Conservation (phyloP, 2,329 filamentous ascomycete species). For the Curvularia spicifera region DNA sequence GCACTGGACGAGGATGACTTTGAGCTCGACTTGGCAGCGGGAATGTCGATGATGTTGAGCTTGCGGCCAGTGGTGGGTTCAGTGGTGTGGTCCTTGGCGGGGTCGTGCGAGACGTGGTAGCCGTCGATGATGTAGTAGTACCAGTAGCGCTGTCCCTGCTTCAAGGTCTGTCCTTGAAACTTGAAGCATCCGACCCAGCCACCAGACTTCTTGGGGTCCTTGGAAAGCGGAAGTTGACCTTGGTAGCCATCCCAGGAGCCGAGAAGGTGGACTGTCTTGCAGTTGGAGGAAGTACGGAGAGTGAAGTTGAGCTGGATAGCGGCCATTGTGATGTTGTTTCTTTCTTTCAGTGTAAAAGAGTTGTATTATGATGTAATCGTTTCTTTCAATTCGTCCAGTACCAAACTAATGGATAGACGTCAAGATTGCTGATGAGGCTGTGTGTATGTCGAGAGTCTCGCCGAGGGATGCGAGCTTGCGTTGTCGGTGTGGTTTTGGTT, state of each 20-base stretch:
- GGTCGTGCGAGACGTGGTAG: slow-evolving; percentile 97
- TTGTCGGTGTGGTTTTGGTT: slow-evolving; percentile 27
- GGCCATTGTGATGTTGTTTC: slow-evolving; percentile 67
- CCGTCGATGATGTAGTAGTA: slow-evolving; percentile 99
- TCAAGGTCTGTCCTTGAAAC: slow-evolving; percentile 85
- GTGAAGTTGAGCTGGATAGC: slow-evolving; percentile 93
- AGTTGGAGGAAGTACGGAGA: slow-evolving; percentile 92
- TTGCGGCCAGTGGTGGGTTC: slow-evolving; percentile 97
- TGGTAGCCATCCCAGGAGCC: slow-evolving; percentile 98
- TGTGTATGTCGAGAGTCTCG: slow-evolving; percentile 29
- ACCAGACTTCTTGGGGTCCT: slow-evolving; percentile 86
- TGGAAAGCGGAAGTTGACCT: slow-evolving; percentile 91
- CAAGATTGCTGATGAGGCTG: slow-evolving; percentile 45
- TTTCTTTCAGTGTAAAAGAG: slow-evolving; percentile 31
- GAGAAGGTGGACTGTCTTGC: slow-evolving; percentile 97
- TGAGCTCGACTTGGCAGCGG: slow-evolving; percentile 57
- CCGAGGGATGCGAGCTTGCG: slow-evolving; percentile 43
- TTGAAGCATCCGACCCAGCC: slow-evolving; percentile 96
- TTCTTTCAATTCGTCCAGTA: slow-evolving; percentile 40
- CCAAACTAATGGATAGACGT: slow-evolving; percentile 50
- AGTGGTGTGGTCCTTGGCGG: slow-evolving; percentile 82
- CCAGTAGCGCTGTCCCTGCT: slow-evolving; percentile 94
- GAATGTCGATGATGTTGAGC: slow-evolving; percentile 96
- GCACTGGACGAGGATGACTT: slow-evolving; percentile 55
- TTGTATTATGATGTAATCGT: slow-evolving; percentile 35